Evolutionary conservation across 768 basidiomycete species (phyloP).

Genomic region (Dendrothele bispora): DNA sequence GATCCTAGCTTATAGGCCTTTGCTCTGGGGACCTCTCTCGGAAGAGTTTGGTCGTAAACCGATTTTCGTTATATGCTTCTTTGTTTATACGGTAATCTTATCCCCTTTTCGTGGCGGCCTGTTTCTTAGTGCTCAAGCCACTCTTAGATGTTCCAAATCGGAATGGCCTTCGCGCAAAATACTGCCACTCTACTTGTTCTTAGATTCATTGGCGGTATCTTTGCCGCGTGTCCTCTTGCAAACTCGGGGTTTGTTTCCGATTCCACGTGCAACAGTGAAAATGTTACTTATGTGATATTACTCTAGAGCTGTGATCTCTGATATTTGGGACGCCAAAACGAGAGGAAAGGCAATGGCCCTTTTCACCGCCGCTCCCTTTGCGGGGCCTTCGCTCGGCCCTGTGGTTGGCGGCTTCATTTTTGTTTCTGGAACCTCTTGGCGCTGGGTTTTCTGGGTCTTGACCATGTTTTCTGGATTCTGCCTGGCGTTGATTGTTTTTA

Average conservation of each 20-base stretch:
- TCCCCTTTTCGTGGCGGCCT: not conserved
- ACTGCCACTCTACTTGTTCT: slow-evolving; percentile 64
- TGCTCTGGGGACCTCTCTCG: slow-evolving; percentile 58
- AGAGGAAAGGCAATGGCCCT: slow-evolving; percentile 67
- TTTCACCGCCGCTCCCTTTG: slow-evolving; percentile 66
- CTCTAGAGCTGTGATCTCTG: slow-evolving; percentile 49
- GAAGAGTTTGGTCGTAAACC: slow-evolving; percentile 61
- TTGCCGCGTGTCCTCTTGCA: slow-evolving; percentile 67
- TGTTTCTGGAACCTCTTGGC: slow-evolving; percentile 45
- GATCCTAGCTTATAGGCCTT: slow-evolving; percentile 30
- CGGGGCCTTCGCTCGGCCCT: slow-evolving; percentile 63
- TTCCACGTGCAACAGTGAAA: not conserved
- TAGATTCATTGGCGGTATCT: slow-evolving; percentile 69
- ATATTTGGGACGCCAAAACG: slow-evolving; percentile 60
- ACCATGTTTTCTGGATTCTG: slow-evolving; percentile 55
- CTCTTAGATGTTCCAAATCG: slow-evolving; percentile 58
- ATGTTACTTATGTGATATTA: not conserved
- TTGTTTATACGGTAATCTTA: slow-evolving; percentile 50
- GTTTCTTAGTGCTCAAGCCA: not conserved
- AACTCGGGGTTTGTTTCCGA: slow-evolving; percentile 57
- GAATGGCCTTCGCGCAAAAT: slow-evolving; percentile 60
- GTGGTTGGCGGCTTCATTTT: slow-evolving; percentile 48
- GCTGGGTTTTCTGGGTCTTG: slow-evolving; percentile 69
- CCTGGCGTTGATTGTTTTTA: slow-evolving; percentile 47
- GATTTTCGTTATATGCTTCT: slow-evolving; percentile 55